These are phyloP conservation scores for Paraphysoderma sedebokerense DNA, from an alignment of 371 early-diverging fungal genomes.

Conservation along the genomic window DNA sequence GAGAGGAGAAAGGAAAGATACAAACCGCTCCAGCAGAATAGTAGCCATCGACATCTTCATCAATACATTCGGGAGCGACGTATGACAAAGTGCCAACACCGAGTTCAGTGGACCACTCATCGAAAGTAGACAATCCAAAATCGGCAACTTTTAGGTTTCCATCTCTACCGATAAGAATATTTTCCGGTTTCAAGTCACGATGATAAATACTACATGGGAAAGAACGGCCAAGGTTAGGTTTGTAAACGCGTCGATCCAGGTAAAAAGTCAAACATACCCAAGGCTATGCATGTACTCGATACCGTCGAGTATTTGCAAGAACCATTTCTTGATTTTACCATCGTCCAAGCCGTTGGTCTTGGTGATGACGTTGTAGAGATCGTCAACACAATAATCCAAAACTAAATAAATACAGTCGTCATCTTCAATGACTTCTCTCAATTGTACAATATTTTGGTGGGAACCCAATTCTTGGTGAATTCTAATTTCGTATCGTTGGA, in stretches of 20 bases:
- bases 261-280: neutral
- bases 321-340: no score
- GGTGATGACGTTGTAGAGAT: neutral
- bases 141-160: constrained; percentile 65
- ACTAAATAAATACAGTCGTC: neutral
- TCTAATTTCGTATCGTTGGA: neutral
- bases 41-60: neutral
- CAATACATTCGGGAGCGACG: constrained; percentile 60
- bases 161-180: constrained; percentile 36
- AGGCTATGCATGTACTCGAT: neutral
- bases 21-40: neutral
- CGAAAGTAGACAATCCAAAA: constrained; percentile 80
- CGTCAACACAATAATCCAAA: neutral
- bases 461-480: neutral
- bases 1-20: no score
- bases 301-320: neutral
- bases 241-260: neutral
- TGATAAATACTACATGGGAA: constrained; percentile 29
- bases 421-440: neutral
- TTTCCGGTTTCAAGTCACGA: constrained; percentile 66
- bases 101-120: constrained; percentile 48
- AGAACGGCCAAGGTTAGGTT: neutral
- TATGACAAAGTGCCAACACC: constrained; percentile 87
- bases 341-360: no score
- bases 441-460: neutral